Evolutionary conservation across 2,329 filamentous ascomycete genomes (phyloP), one percentile per base, ranked within the genome.

Genomic region (Aspergillus caelatus): DNA sequence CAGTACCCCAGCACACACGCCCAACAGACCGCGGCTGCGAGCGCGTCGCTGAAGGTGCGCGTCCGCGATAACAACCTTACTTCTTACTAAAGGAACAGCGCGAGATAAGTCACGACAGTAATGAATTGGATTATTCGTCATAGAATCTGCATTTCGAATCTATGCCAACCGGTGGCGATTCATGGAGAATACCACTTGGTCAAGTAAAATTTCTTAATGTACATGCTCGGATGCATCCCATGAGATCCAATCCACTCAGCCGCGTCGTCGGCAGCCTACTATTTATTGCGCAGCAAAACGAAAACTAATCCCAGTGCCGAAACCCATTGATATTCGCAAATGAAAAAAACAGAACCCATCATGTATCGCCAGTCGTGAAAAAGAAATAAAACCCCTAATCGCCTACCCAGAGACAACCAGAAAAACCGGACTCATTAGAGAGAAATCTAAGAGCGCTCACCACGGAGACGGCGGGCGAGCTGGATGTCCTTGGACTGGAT

Each of bases 401-500:
- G 77, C 77, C 77, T 72, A 76, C 73, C 76, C 75, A 75, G 66
- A 74, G 68, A 70, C 71, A 74, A 72, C 67, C 65, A 70, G 67
- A 74, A 67, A 74, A 72, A 68, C 59, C 67, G 30, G 67, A 69
- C 67, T 68, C 69, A 72, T 69, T 67, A 68, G 63, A 66, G 61
- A 68, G 62, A 54, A 67, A 74, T 78, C 81, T 88, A 94, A 86
- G 92, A 93, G 81, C 92, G 91, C 86, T 95, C 94, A 72, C 95
- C 95, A 77, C 95, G 92, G 78, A 99, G 92, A 77, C 95, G 92
- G 73, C 95, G 91, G 76, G 94, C 94, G 57, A 98, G 89, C 84
- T 98, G 94, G 79, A 98, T 97, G 76, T 97, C 94, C 87, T 97
- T 97, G 82, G 79, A 81, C 78, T 84, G 94, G 83, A 98, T 98